phyloP scores from a whole-genome alignment of 257 asterid species.

The Lycium barbarum region DNA sequence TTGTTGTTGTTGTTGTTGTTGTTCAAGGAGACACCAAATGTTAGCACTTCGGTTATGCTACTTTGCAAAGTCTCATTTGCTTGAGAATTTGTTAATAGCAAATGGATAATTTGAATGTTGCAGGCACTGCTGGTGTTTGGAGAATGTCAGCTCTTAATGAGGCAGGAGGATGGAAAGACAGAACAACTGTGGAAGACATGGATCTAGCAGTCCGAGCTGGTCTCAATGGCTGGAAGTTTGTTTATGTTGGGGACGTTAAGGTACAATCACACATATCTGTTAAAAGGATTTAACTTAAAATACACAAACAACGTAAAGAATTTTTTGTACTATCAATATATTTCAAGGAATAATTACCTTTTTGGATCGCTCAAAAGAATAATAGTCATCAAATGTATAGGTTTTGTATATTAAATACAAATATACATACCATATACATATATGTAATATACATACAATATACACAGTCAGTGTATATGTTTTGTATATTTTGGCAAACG shows the following conservation, averaged over 20 bases:
- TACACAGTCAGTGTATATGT: too few relatives aligned
- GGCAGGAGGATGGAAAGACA: conserved; percentile 98
- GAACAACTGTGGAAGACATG: conserved; percentile 97
- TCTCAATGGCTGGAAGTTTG: conserved; percentile 89
- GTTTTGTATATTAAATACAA: too few relatives aligned
- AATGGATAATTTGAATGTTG: background rate
- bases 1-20: too few relatives aligned
- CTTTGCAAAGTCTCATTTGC: background rate
- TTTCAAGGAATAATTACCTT: too few relatives aligned
- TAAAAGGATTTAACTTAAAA: background rate
- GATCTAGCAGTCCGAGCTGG: conserved; percentile 94
- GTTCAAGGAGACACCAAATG: background rate
- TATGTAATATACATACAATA: too few relatives aligned
- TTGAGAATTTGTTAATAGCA: background rate
- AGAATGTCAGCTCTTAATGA: conserved; percentile 84
- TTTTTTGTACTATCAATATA: too few relatives aligned
- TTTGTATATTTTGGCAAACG: too few relatives aligned
- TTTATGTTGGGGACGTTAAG: conserved; percentile 72
- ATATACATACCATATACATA: too few relatives aligned
- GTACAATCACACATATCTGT: conserved; percentile 32
- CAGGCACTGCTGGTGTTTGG: conserved; percentile 98
- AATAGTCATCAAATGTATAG: too few relatives aligned
- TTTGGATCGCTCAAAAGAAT: too few relatives aligned
- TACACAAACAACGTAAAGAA: background rate
- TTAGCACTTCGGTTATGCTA: background rate